phyloP scores from a whole-genome alignment of 2,329 filamentous ascomycete species.

The Fusarium succisae region DNA sequence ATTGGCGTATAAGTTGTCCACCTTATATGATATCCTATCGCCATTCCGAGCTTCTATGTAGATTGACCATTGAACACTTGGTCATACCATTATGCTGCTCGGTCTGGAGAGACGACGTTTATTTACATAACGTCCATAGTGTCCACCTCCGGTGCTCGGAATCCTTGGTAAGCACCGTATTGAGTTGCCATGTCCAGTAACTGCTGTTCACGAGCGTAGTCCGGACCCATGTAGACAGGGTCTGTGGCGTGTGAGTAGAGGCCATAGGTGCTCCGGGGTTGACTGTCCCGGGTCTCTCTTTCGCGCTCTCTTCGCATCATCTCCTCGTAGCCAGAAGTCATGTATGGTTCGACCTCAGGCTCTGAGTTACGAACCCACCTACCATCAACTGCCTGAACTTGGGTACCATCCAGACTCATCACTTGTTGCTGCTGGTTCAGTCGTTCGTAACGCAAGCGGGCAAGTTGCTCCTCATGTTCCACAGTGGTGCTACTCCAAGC shows the following conservation, averaged over 20 bases:
- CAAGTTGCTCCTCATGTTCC: slow-evolving; percentile 68
- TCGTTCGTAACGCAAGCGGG: slow-evolving; percentile 66
- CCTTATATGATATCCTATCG: slow-evolving; percentile 2
- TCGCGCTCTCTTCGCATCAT: slow-evolving; percentile 72
- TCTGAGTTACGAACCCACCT: slow-evolving; percentile 57
- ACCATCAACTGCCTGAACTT: slow-evolving; percentile 62
- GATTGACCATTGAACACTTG: slow-evolving; percentile 5
- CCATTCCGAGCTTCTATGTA: slow-evolving; percentile 13
- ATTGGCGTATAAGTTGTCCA: neutral
- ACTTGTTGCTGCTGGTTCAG: slow-evolving; percentile 52
- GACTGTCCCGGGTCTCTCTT: slow-evolving; percentile 45
- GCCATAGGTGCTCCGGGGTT: slow-evolving; percentile 54
- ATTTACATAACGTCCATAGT: slow-evolving; percentile 58
- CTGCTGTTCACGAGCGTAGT: slow-evolving; percentile 59
- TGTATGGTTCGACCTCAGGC: slow-evolving; percentile 79
- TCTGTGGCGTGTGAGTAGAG: slow-evolving; percentile 69
- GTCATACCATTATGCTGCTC: slow-evolving; percentile 28
- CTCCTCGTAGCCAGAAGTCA: slow-evolving; percentile 81
- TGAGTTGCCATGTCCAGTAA: slow-evolving; percentile 72
- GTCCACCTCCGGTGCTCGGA: slow-evolving; percentile 55
- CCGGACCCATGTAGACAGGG: slow-evolving; percentile 69
- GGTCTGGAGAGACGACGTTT: neutral
- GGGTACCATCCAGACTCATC: slow-evolving; percentile 65
- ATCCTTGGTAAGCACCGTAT: slow-evolving; percentile 70
- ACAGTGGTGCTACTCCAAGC: slow-evolving; percentile 64